Evolutionary conservation across 108 stramenopile genomes (phyloP).

Genomic region (Seminavis robusta): DNA sequence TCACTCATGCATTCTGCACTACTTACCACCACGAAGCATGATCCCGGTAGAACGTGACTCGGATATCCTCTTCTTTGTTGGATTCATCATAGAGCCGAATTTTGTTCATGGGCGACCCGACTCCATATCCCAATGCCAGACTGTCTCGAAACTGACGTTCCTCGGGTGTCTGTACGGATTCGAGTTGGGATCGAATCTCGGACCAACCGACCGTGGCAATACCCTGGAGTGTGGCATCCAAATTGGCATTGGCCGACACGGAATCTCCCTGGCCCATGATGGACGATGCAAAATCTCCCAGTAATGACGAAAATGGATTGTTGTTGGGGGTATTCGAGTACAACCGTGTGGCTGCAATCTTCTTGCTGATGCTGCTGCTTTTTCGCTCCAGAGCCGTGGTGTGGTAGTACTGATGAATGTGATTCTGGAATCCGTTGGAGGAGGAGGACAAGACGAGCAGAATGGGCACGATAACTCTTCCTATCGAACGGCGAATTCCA

Average conservation of each 20-base stretch:
- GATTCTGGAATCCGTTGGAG: no score
- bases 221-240: slow-evolving; percentile 7
- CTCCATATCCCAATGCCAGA: slow-evolving; percentile 60
- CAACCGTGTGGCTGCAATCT: no score
- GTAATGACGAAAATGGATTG: slow-evolving; percentile 23
- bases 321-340: not conserved
- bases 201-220: slow-evolving; percentile 21
- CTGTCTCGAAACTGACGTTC: slow-evolving; percentile 64
- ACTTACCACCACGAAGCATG: slow-evolving; percentile 69
- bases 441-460: no score
- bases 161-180: slow-evolving; percentile 39
- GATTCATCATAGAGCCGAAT: slow-evolving; percentile 77
- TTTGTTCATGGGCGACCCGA: slow-evolving; percentile 63
- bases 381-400: no score
- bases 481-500: no score
- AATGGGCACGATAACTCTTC: no score
- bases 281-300: slow-evolving; percentile 21
- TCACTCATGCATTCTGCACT: not conserved
- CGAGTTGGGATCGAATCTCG: slow-evolving; percentile 40
- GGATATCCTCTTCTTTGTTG: slow-evolving; percentile 73
- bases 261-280: slow-evolving; percentile 1
- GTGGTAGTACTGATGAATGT: no score
- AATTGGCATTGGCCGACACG: not conserved
- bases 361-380: no score
- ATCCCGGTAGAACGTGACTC: slow-evolving; percentile 81